These are phyloP conservation scores for Elasticomyces elasticus DNA, from an alignment of 495 filamentous ascomycete genomes.

Conservation along the genomic window DNA sequence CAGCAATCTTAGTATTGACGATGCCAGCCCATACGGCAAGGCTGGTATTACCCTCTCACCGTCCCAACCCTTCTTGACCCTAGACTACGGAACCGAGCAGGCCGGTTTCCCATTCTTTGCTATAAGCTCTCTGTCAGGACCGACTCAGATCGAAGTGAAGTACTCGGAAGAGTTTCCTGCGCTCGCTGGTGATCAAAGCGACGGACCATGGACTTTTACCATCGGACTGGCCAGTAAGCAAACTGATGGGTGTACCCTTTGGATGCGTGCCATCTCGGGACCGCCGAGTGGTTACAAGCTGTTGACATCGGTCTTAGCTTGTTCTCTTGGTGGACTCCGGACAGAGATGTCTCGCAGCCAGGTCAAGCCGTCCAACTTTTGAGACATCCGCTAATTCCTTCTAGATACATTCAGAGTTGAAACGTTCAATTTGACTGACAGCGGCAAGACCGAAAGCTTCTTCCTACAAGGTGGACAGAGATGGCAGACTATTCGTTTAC, in stretches of 20 bases:
- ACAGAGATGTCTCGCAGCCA: no score
- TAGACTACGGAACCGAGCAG: constrained; percentile 15
- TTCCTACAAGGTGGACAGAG: constrained; percentile 19
- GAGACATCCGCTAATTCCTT: no score
- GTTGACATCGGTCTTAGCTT: no score
- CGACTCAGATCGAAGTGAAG: constrained; percentile 15
- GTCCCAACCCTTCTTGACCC: constrained; percentile 4
- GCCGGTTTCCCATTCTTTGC: constrained; percentile 18
- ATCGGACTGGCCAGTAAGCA: no score
- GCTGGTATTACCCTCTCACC: not conserved
- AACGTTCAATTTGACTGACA: constrained; percentile 15
- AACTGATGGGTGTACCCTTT: no score
- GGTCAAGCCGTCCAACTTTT: no score
- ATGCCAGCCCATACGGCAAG: no score
- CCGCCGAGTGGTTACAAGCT: no score
- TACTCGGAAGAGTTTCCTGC: constrained; percentile 10
- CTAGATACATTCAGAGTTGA: constrained; percentile 11
- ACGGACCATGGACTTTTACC: constrained; percentile 13
- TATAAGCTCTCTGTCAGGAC: not conserved
- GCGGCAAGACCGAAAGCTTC: constrained; percentile 1
- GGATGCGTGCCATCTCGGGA: no score
- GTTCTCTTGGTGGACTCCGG: no score
- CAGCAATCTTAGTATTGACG: no score
- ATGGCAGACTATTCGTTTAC: constrained; percentile 19
- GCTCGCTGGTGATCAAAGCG: not conserved